Conservation (phyloP, 345 rosid genomes). For the Pistacia atlantica region DNA sequence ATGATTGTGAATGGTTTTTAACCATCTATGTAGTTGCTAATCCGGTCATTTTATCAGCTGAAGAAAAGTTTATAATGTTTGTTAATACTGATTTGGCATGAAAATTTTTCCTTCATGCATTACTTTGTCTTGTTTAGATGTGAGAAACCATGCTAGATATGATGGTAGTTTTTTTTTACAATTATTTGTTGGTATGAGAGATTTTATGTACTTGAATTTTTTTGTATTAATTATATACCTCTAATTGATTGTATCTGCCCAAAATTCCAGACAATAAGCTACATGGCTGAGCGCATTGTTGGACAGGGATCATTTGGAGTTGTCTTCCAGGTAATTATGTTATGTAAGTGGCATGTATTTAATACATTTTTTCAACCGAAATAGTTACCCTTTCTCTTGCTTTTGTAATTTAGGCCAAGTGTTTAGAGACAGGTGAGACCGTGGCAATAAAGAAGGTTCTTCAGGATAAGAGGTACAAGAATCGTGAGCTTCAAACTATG, state of each 20-base stretch:
- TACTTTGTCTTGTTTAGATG: no score
- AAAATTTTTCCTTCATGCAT: no score
- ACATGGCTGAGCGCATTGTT: constrained; percentile 98
- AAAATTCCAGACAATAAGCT: constrained; percentile 79
- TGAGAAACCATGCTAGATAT: no score
- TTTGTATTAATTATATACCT: not conserved
- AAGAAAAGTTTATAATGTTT: no score
- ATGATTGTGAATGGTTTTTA: no score
- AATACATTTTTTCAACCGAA: no score
- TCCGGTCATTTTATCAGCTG: no score
- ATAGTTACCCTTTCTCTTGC: not conserved
- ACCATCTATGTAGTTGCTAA: no score
- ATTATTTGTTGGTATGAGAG: not conserved
- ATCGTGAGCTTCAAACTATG: constrained; percentile 97
- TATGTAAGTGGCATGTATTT: no score
- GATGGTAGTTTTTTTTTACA: no score
- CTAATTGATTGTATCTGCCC: constrained; percentile 6
- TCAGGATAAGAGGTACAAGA: constrained; percentile 97
- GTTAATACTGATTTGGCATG: no score
- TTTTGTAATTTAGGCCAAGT: constrained; percentile 61
- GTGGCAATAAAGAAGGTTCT: constrained; percentile 98
- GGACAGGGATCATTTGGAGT: constrained; percentile 98
- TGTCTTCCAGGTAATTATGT: constrained; percentile 80
- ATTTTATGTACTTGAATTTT: not conserved
- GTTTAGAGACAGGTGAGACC: constrained; percentile 95